Percentiles rank a stretch among this genome's conserved stretches.
Evolutionary conservation across 1,139 yeast genomes (phyloP).

Genomic region (Pichia sp.): DNA sequence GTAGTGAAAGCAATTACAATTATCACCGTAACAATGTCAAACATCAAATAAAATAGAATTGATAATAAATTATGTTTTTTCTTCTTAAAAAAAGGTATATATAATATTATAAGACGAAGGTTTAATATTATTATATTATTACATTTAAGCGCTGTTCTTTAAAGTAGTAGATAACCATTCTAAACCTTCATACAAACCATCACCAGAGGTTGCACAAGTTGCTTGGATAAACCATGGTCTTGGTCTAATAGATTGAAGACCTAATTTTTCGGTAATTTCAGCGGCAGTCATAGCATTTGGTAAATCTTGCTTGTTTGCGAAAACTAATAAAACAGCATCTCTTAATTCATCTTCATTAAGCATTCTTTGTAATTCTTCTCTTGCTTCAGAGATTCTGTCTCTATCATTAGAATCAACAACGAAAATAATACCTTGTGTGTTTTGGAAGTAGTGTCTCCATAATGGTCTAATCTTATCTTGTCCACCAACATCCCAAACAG

Average conservation of each 20-base stretch:
- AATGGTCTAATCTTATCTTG: conserved; percentile 92
- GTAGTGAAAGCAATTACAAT: too few relatives aligned
- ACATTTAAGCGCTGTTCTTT: conserved; percentile 39
- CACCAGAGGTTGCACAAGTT: conserved; percentile 86
- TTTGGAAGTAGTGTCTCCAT: conserved; percentile 94
- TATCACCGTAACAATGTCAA: too few relatives aligned
- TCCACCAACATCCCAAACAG: conserved; percentile 98
- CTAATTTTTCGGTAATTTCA: conserved; percentile 78
- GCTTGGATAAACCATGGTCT: conserved; percentile 90
- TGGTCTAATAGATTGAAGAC: conserved; percentile 76
- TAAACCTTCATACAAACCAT: conserved; percentile 84
- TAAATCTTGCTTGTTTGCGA: conserved; percentile 91
- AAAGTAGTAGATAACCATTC: conserved; percentile 86
- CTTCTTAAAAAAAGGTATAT: too few relatives aligned
- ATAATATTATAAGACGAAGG: background rate
- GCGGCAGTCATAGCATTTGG: conserved; percentile 90
- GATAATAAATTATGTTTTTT: too few relatives aligned
- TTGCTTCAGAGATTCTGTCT: conserved; percentile 88
- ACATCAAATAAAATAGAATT: too few relatives aligned
- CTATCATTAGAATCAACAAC: conserved; percentile 92
- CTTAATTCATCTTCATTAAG: conserved; percentile 89
- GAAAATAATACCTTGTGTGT: conserved; percentile 89
- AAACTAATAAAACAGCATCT: conserved; percentile 80
- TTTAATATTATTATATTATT: background rate
- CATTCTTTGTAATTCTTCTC: conserved; percentile 92